A percentile compares a stretch with the other conserved stretches of the same genome.
phyloP scores from a whole-genome alignment of 371 early-diverging fungal genomes.

The Lichtheimia hyalospora region DNA sequence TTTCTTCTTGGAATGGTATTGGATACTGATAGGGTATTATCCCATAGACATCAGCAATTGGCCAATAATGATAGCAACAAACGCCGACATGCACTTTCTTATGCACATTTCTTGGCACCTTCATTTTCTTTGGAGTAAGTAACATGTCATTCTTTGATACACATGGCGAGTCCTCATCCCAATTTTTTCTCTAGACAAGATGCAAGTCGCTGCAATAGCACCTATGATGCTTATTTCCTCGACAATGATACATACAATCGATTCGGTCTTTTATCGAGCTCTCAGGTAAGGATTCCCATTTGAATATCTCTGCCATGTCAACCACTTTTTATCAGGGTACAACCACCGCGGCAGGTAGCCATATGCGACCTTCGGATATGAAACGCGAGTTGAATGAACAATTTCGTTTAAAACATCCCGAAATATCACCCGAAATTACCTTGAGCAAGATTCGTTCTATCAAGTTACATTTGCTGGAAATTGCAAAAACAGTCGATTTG shows the following conservation, averaged over 20 bases:
- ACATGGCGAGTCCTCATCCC: neutral
- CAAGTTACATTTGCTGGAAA: slow-evolving; percentile 64
- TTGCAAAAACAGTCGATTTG: slow-evolving; percentile 55
- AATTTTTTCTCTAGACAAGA: too few relatives aligned
- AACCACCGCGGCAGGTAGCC: slow-evolving; percentile 50
- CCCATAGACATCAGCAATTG: slow-evolving; percentile 43
- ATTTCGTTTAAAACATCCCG: slow-evolving; percentile 75
- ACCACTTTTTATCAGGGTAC: slow-evolving; percentile 51
- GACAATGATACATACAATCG: slow-evolving; percentile 57
- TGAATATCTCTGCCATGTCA: too few relatives aligned
- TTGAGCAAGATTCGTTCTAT: slow-evolving; percentile 78
- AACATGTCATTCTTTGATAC: neutral
- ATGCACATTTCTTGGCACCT: slow-evolving; percentile 44
- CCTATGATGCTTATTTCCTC: slow-evolving; percentile 60
- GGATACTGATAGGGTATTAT: too few relatives aligned
- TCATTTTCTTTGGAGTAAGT: slow-evolving; percentile 40
- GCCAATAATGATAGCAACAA: slow-evolving; percentile 33
- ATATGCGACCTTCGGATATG: slow-evolving; percentile 50
- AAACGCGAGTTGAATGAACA: slow-evolving; percentile 76
- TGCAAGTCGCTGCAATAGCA: neutral
- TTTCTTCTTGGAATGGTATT: neutral
- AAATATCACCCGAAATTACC: slow-evolving; percentile 71
- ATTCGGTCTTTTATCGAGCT: slow-evolving; percentile 29
- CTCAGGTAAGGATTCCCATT: slow-evolving; percentile 23
- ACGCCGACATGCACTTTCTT: slow-evolving; percentile 40